Evolutionary conservation across 257 asterid genomes (phyloP).

Genomic region (Jaltomata sinuosa): DNA sequence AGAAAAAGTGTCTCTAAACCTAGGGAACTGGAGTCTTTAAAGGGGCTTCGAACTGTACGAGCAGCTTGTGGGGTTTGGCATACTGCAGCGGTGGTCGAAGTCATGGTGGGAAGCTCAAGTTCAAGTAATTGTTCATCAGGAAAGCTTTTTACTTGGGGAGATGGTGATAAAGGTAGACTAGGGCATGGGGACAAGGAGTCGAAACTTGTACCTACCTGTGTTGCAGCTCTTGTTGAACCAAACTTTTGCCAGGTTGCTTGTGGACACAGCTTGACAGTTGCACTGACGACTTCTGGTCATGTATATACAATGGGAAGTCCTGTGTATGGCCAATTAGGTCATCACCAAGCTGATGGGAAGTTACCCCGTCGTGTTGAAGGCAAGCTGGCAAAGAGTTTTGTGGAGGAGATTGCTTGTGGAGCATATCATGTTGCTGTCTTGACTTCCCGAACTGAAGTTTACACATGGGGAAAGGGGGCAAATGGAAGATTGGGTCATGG

Average conservation of each 20-base stretch:
- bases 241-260: conserved; percentile 87
- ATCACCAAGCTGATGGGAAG: conserved; percentile 80
- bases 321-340: conserved; percentile 89
- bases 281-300: conserved; percentile 86
- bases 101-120: conserved; percentile 82
- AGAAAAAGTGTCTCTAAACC: conserved; percentile 58
- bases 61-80: conserved; percentile 97
- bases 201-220: conserved; percentile 83
- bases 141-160: conserved; percentile 93
- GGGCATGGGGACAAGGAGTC: conserved; percentile 90
- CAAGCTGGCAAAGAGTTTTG: conserved; percentile 56
- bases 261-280: conserved; percentile 91
- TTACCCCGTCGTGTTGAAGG: conserved; percentile 81
- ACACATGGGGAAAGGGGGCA: conserved; percentile 95
- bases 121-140: conserved; percentile 84
- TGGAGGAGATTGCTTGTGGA: conserved; percentile 91
- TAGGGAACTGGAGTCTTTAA: conserved; percentile 83
- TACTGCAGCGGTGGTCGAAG: conserved; percentile 95
- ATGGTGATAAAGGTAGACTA: conserved; percentile 81
- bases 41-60: conserved; percentile 85
- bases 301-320: conserved; percentile 87
- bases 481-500: conserved; percentile 96
- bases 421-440: conserved; percentile 90
- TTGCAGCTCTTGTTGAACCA: conserved; percentile 87
- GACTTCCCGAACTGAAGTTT: conserved; percentile 85